These are phyloP conservation scores for Fimicolochytrium jonesii DNA, from an alignment of 192 early-diverging fungal genomes.

Conservation along the genomic window DNA sequence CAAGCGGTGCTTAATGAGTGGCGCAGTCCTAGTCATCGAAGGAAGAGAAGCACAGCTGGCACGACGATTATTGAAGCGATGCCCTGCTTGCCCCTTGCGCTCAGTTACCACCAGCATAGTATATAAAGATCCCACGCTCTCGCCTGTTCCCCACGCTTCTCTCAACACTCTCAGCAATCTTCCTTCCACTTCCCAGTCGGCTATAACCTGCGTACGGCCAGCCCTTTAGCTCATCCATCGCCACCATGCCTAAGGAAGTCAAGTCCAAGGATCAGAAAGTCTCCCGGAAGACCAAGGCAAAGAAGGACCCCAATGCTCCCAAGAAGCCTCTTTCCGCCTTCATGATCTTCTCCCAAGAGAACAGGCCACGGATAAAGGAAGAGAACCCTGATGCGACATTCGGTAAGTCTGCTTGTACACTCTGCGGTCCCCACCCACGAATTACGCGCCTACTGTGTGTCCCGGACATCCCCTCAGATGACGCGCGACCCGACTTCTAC, in stretches of 20 bases:
- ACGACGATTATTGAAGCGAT: no score
- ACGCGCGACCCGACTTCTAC: neutral
- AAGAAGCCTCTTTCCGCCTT: slow-evolving; percentile 90
- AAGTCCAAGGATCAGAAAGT: slow-evolving; percentile 21
- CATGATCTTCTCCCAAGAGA: slow-evolving; percentile 86
- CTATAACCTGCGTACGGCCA: no score
- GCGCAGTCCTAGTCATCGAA: no score
- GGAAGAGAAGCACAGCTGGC: no score
- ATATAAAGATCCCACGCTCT: no score
- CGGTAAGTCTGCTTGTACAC: slow-evolving; percentile 20
- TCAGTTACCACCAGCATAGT: no score
- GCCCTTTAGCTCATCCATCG: no score
- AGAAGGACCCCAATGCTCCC: slow-evolving; percentile 88
- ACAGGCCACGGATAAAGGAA: slow-evolving; percentile 69
- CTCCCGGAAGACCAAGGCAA: slow-evolving; percentile 45
- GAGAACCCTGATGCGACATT: slow-evolving; percentile 69
- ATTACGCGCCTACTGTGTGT: neutral
- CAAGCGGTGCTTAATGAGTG: no score
- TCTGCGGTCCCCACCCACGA: neutral
- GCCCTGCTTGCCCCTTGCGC: no score
- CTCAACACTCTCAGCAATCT: no score
- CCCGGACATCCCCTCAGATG: neutral
- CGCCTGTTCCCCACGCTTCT: no score
- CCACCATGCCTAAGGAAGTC: neutral
- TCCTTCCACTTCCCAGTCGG: no score